Base-by-base conservation (phyloP, 768 basidiomycete species). In the Suillus ampliporus region DNA sequence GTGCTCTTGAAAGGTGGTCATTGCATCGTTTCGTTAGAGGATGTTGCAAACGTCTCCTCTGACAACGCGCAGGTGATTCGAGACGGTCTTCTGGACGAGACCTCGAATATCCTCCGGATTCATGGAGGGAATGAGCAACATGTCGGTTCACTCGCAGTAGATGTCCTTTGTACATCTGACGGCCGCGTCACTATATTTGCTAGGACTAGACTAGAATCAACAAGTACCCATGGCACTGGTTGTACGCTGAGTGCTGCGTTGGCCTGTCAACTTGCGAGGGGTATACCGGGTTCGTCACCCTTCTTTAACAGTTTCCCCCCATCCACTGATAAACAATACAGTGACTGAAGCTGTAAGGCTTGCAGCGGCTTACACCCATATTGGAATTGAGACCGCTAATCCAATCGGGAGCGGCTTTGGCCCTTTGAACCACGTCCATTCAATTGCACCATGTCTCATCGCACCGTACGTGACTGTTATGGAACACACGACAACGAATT, bases 1-100 rank as follows among this genome's bases (percentile, higher is more conserved):
- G 88, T 94, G 0, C 79, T 97, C 13, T 74, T 97, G 60, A 98
- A 97, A 71, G 95, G 95, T 2, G 95, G 95, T 0, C 95, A 97
- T 70, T 67, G 93, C 14, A 72, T 74, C 0, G 72, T 83, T 1
- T 80, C 78, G 0, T 58, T 79, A 9, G 70, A 71, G 0, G 88
- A 91, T 19, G 72, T 93, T 5, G 66, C 71, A 17, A 19, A 64
- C 0, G 56, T 85, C 0, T 64, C 66, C 1, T 64, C 62, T 0
- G 69, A 69, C 0, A 71, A 76, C 23, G 60, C 85, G 28, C 65
- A 74, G 3, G 68, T 89, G 40, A 67, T 83, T 23, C 77, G 77
- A n/a, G 81, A 84, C 37, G 81, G 78, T 11, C 65, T 85, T 7
- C 72, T 80, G 1, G 82, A 74, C 19, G 82, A 88, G 40, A 88